Base-by-base conservation (phyloP, 257 asterid genomes). In the Penstemon eatonii region DNA sequence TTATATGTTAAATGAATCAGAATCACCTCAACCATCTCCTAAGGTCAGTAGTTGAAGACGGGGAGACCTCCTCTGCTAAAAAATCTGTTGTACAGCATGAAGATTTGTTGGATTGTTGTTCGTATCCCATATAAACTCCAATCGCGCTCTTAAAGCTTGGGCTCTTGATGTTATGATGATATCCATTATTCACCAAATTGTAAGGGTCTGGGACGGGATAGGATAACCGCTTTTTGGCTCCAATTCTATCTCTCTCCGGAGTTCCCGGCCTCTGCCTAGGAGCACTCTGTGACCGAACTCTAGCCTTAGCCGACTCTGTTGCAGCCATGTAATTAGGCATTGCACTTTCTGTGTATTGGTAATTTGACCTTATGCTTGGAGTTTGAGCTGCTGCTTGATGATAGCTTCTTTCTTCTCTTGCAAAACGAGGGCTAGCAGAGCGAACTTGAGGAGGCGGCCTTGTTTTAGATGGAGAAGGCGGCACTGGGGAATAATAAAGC, bases 291-390 rank as follows among this genome's bases (percentile, higher is more conserved):
- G 86, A 78, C 5, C 84, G 73, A 36, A 68, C 53, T 47, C 84
- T 73, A 25, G 82, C 76, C 59, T 76, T 67, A 8, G 84, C 82
- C 3, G 87, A 82, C 68, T 79, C 81, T 0, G 85, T 82, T 10
- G 83, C 75, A 49, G 83, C 77, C 87, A 77, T 82, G 74, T 82
- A 82, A 40, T 73, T 82, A 9, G 87, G 87, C 47, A 72, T 49
- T 12, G 52, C 12, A 7, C 36, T 11, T n/a, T 68, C 73, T 47
- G 45, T 59, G 55, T 71, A 53, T 57, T 54, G 56, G 69, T 51
- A 59, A 55, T 66, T 76, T 38, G 82, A 58, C 75, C 73, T 69
- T 36, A 72, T 52, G 68, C 77, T 78, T 9, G 81, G 86, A 4
- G 86, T 81, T 45, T 75, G 78, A 56, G 79, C 60, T 4, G 70